Base-by-base conservation (phyloP, 208 protist species). In the Acanthamoeba healyi region DNA sequence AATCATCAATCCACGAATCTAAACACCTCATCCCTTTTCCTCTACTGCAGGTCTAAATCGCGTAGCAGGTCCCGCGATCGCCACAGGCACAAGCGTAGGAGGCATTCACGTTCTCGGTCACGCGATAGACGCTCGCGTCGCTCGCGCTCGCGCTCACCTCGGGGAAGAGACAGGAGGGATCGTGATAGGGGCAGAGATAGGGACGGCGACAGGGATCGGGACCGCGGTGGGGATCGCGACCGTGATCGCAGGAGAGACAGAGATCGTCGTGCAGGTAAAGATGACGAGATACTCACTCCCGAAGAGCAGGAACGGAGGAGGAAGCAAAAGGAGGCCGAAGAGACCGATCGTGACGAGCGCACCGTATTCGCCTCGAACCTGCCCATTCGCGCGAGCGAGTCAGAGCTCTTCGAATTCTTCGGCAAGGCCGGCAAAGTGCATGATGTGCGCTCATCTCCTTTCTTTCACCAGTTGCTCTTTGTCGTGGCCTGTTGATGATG, bases 381-480 rank as follows among this genome's bases (percentile, higher is more conserved):
- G 34, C 94, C 94, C 29, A 87, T 95, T 32, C 96, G 94, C 44
- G 95, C 95, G 3, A 92, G 40, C 32, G 95, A 96, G 74, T 87
- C 77, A 2, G 95, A 96, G 24, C 67, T 96, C 15, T 89, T 67
- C n/a, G 70, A 61, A n/a, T 96, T 96, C 67, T 96, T 96, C 38
- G 95, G 79, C 38, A 70, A 96, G 46, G 92, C 26, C 14, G 95
- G 94, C 56, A 94, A 95, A 56, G 95, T 96, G 19, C 61, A n/a
- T 29, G 95, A 96, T 74, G 94, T 96, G 15, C 49, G 89, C 72
- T 51, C 70, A 6, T 79, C 58, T 72, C 10, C n/a, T 72, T 26
- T 72, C n/a, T 6, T 22, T 22, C n/a, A 9, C 26, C 17, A 54
- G 46, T 67, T n/a, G 58, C 12, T n/a, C 9, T 67, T 67, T 12